A percentile compares a stretch with the other conserved stretches of the same genome.
phyloP scores from a whole-genome alignment of 2,329 filamentous ascomycete species.

The Botrytis fragariae region DNA sequence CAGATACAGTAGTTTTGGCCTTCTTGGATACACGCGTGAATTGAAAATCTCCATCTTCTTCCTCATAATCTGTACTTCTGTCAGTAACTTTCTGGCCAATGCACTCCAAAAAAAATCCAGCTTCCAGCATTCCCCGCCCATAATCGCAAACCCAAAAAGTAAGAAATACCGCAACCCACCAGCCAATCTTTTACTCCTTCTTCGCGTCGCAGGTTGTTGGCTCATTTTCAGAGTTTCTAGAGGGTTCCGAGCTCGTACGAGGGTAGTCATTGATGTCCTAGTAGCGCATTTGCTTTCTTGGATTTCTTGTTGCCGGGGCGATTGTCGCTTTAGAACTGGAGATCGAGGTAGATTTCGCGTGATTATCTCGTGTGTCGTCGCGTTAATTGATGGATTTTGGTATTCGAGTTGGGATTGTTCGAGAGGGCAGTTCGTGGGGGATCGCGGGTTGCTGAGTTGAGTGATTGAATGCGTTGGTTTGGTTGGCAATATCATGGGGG shows the following conservation, averaged over 20 bases:
- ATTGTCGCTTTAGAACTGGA: constrained; percentile 10
- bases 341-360: constrained; percentile 21
- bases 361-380: constrained; percentile 25
- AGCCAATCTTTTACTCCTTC: constrained; percentile 60
- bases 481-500: constrained; percentile 20
- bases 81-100: constrained; percentile 20
- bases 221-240: constrained; percentile 69
- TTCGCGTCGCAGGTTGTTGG: constrained; percentile 54
- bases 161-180: constrained; percentile 46
- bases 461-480: neutral
- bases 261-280: constrained; percentile 63
- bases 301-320: constrained; percentile 20
- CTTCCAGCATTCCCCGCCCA: constrained; percentile 1
- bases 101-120: constrained; percentile 8
- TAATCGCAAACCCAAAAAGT: constrained; percentile 16
- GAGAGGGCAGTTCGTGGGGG: neutral
- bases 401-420: neutral
- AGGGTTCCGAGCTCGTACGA: constrained; percentile 61
- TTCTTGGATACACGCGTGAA: constrained; percentile 69
- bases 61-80: constrained; percentile 54
- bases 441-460: constrained; percentile 6
- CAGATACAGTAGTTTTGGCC: constrained; percentile 51
- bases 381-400: constrained; percentile 29
- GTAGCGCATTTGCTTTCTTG: constrained; percentile 34
- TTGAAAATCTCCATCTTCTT: constrained; percentile 74